Evolutionary conservation across 371 early-diverging fungal species (phyloP).

Genomic region (Rhizopus microsporus): DNA sequence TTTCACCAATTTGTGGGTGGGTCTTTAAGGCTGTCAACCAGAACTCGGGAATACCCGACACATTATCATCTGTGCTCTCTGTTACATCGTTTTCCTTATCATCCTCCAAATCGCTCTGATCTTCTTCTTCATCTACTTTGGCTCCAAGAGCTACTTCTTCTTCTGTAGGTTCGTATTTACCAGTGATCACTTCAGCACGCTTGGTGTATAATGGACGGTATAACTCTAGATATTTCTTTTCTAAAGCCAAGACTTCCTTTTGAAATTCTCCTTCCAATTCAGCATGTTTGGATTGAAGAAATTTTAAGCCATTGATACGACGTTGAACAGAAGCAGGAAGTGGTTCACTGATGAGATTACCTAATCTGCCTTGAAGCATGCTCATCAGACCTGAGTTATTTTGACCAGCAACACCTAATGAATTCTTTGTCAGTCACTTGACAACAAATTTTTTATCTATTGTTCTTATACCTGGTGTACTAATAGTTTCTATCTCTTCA

Average conservation of each 20-base stretch:
- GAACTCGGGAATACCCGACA: conserved; percentile 81
- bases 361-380: conserved; percentile 64
- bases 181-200: conserved; percentile 78
- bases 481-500: conserved; percentile 52
- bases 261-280: conserved; percentile 86
- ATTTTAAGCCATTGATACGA: conserved; percentile 83
- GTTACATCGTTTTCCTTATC: conserved; percentile 37
- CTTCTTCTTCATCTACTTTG: conserved; percentile 59
- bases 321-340: conserved; percentile 73
- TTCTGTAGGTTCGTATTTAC: conserved; percentile 84
- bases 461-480: conserved; percentile 33
- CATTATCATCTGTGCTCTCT: conserved; percentile 47
- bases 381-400: conserved; percentile 46
- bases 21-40: conserved; percentile 93
- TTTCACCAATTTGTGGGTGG: conserved; percentile 75
- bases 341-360: conserved; percentile 67
- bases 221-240: conserved; percentile 89
- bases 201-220: conserved; percentile 89
- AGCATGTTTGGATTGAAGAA: conserved; percentile 80
- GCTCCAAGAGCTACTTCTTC: conserved; percentile 74
- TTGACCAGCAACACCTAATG: conserved; percentile 18
- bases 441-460: not conserved
- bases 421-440: too few species aligned
- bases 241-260: conserved; percentile 87
- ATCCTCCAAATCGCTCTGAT: conserved; percentile 41